Evolutionary conservation across 1,284 basidiomycete genomes (phyloP).

Genomic region (Trichosporon ovoides): DNA sequence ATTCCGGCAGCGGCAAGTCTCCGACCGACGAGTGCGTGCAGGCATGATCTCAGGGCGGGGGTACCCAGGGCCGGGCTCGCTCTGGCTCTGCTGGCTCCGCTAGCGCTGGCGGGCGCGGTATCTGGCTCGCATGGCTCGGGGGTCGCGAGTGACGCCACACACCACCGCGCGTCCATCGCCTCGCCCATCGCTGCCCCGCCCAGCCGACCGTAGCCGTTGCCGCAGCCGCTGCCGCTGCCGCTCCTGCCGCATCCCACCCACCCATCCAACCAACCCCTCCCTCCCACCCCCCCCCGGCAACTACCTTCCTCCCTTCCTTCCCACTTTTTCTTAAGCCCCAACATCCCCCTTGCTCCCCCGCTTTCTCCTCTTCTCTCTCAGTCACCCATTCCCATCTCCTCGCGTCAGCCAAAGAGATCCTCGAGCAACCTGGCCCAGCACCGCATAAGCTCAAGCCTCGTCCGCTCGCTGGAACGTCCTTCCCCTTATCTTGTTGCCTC

Average conservation of each 20-base stretch:
- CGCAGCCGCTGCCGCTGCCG: conserved; percentile 1
- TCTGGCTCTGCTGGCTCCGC: too few species aligned
- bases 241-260: background rate
- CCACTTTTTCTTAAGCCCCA: background rate
- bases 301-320: too few species aligned
- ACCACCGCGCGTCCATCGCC: background rate
- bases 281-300: too few species aligned
- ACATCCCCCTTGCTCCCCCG: background rate
- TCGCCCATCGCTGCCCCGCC: conserved; percentile 3
- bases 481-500: background rate
- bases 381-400: background rate
- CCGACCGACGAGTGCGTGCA: background rate
- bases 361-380: background rate
- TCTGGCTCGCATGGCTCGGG: too few species aligned
- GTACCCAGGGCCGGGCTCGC: background rate
- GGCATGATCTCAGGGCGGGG: background rate
- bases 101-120: too few species aligned
- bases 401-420: background rate
- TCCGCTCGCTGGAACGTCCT: background rate
- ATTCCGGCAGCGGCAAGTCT: conserved; percentile 7
- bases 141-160: background rate
- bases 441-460: background rate
- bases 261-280: background rate
- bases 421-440: background rate
- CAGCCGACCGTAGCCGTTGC: background rate